phyloP scores from a whole-genome alignment of 345 rosid genomes.

The Leavenworthia alabamica region DNA sequence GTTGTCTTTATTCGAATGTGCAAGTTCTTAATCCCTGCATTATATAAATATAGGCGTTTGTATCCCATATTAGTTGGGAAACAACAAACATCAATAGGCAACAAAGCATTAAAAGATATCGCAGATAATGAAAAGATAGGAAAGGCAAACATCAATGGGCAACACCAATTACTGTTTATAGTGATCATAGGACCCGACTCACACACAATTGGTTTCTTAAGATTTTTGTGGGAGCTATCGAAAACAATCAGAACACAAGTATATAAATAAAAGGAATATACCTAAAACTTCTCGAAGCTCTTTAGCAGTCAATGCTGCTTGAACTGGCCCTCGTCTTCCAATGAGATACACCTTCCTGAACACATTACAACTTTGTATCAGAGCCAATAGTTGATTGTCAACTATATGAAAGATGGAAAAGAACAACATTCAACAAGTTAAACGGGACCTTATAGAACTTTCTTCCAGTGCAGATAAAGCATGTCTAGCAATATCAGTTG shows the following conservation, averaged over 20 bases:
- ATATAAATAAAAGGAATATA: conserved; percentile 11
- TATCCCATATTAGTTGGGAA: background rate
- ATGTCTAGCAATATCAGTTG: conserved; percentile 76
- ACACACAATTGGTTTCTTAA: background rate
- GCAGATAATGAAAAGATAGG: no score
- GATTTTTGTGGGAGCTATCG: background rate
- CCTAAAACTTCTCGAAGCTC: conserved; percentile 94
- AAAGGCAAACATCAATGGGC: no score
- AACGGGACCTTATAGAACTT: conserved; percentile 65
- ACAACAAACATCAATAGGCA: no score
- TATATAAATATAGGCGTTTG: background rate
- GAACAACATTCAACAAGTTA: background rate
- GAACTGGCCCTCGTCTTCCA: conserved; percentile 95
- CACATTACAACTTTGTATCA: conserved; percentile 11
- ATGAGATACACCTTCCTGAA: conserved; percentile 79
- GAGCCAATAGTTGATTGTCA: conserved; percentile 2
- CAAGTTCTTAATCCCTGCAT: conserved; percentile 61
- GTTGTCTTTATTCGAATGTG: conserved; percentile 43
- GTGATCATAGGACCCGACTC: background rate
- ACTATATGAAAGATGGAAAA: background rate
- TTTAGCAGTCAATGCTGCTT: conserved; percentile 94
- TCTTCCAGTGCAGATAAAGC: conserved; percentile 66
- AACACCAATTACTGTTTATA: background rate
- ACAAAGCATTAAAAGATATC: no score
- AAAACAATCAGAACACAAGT: background rate